Base-by-base conservation (phyloP, 169 alveolate species). In the Perkinsus olseni region DNA sequence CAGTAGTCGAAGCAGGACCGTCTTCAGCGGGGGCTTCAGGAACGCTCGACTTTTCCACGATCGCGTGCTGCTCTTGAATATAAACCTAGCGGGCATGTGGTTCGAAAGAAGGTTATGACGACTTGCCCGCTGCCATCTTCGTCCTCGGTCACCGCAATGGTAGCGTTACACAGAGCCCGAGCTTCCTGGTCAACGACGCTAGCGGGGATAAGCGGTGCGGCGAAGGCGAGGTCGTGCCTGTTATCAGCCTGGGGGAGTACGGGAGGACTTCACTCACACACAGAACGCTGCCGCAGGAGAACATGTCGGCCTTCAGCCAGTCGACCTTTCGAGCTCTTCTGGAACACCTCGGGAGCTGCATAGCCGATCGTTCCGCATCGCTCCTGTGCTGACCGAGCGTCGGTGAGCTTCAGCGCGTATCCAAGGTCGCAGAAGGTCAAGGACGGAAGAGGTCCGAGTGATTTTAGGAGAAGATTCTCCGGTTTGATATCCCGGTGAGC, bases 401-500 rank as follows among this genome's bases (percentile, higher is more conserved):
- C 62, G 17, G 24, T 17, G 24, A 45, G 17, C 24, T 10, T 45
- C 24, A 45, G 17, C 24, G 62, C 6, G 17, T 10, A 45, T 45
- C 62, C 62, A 17, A 45, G 17, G 17, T 45, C 62, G 17, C 62
- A 45, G 24, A 45, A 17, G 62, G 17, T 17, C 62, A 45, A 6
- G 62, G 17, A 17, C 62, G 62, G 62, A 17, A 10, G 17, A 10
- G 62, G 62, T 10, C 17, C 24, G 62, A 45, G 24, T 45, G 62
- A 45, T 45, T 45, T 45, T 45, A 45, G 62, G 62, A 45, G 62
- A 17, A 45, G 62, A 17, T 45, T 45, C 17, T 45, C 62, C 24
- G 62, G 62, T 45, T 45, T 45, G 62, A 45, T 45, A 45, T 45
- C 62, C 24, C 95, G 38, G 92, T 93, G 45, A 93, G 48, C 92